Evolutionary conservation across 1,139 yeast genomes (phyloP), one percentile per base, ranked within the genome.

Genomic region (Pichia sp.): DNA sequence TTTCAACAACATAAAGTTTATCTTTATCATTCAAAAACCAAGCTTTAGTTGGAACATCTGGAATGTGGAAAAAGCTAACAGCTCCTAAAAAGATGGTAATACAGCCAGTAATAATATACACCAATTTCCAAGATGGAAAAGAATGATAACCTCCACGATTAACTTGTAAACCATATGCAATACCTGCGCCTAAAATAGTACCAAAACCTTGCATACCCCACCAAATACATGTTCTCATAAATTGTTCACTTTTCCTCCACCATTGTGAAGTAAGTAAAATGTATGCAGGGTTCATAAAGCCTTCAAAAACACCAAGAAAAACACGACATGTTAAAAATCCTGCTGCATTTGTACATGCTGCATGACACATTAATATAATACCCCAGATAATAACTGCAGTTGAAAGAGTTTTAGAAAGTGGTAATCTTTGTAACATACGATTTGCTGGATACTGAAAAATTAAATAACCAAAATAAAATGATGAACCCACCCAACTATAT

Each of bases 121-220:
- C 39, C 44, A 48, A 26, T 39, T 41, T 55, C 61, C 50, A 41
- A 5, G 49, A 39, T n/a, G 40, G 40, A n/a, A 46, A 32, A 2
- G 31, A 12, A 29, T 45, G 44, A 16, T 24, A 35, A n/a, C 61
- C 57, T 33, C 58, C 63, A 40, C 63, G 65, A 45, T 66, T 58
- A 7, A 41, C 51, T 16, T 63, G 65, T 35, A 73, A 62, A 26
- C 76, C 78, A 55, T 73, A 76, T 1, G 81, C 78, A 42, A 76
- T 67, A 20, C 70, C 62, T 6, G 77, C 76, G 31, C 82, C 82
- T 22, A 76, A 49, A 24, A 77, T 67, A 23, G 70, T 66, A 20
- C 80, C 83, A 16, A 74, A 53, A 34, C 83, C 84, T 63, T 77
- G 75, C 49, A 66, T 73, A 20, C 77, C 71, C 42, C 74, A 74